These are phyloP conservation scores for Xerocomus minutiporus DNA, from an alignment of 1,284 basidiomycete genomes.

Conservation along the genomic window DNA sequence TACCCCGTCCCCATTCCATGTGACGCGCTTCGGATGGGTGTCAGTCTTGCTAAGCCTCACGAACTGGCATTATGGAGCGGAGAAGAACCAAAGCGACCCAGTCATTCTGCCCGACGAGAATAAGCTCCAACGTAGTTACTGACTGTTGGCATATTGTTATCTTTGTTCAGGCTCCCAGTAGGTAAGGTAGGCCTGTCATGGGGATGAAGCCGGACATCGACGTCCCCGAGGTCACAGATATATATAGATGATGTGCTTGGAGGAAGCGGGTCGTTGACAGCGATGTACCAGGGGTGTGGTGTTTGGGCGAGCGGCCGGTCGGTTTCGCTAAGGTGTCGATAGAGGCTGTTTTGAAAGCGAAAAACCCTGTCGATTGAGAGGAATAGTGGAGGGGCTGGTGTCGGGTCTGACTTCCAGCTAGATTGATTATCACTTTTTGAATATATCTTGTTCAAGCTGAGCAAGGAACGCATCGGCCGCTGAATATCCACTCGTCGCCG, in stretches of 20 bases:
- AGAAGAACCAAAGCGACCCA: too few relatives aligned
- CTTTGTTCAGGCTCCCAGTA: too few relatives aligned
- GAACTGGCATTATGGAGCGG: too few relatives aligned
- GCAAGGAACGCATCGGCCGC: conserved; percentile 61
- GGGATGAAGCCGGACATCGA: too few relatives aligned
- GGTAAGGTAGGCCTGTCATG: too few relatives aligned
- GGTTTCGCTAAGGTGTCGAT: background rate
- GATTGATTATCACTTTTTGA: conserved; percentile 17
- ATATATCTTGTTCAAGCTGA: conserved; percentile 50
- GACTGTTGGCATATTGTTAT: too few relatives aligned
- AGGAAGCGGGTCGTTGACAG: background rate
- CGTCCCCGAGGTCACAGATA: too few relatives aligned
- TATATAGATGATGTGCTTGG: background rate
- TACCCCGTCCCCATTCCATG: too few relatives aligned
- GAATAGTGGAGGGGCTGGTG: background rate
- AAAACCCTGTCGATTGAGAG: background rate
- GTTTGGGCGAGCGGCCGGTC: background rate
- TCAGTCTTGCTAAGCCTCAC: too few relatives aligned
- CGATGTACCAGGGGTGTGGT: background rate
- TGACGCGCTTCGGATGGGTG: too few relatives aligned
- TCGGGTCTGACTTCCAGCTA: background rate
- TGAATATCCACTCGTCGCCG: conserved; percentile 26
- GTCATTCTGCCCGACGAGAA: too few relatives aligned
- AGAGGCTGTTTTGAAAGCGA: background rate
- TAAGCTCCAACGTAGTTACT: too few relatives aligned